phyloP scores from a whole-genome alignment of 2,329 filamentous ascomycete genomes.

The Akanthomyces uredinophilus region DNA sequence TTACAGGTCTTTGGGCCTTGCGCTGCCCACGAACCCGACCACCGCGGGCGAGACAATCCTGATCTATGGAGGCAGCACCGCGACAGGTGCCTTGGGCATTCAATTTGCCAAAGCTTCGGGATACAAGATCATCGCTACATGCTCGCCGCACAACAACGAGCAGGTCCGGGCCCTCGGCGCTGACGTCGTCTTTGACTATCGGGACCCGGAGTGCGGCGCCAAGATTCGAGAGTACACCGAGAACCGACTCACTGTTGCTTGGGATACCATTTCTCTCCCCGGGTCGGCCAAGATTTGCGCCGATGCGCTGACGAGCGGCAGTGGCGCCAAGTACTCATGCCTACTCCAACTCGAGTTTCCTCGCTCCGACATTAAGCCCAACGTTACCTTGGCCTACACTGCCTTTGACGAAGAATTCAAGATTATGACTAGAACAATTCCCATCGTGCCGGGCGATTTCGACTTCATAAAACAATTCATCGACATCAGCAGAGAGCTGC shows the following conservation, averaged over 20 bases:
- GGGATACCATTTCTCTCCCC: slow-evolving; percentile 15
- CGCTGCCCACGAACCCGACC: slow-evolving; percentile 25
- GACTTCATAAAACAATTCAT: too few relatives aligned
- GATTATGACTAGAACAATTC: too few relatives aligned
- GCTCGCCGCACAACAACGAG: slow-evolving; percentile 34
- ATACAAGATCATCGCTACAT: slow-evolving; percentile 32
- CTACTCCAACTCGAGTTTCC: too few relatives aligned
- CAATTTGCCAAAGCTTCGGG: slow-evolving; percentile 35
- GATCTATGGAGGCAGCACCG: slow-evolving; percentile 45
- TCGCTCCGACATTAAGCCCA: too few relatives aligned
- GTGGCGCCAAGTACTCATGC: too few relatives aligned
- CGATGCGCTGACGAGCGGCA: not conserved
- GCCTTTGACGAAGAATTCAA: too few relatives aligned
- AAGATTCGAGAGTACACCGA: slow-evolving; percentile 21
- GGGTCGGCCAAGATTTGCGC: not conserved
- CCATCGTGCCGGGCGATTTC: too few relatives aligned
- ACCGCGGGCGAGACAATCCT: slow-evolving; percentile 22
- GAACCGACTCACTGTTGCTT: slow-evolving; percentile 21
- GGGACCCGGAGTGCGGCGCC: slow-evolving; percentile 18
- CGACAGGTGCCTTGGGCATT: slow-evolving; percentile 47
- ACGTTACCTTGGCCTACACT: too few relatives aligned
- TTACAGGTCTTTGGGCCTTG: slow-evolving; percentile 40
- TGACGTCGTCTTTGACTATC: slow-evolving; percentile 39
- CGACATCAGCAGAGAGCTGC: too few relatives aligned
- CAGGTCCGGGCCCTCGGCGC: slow-evolving; percentile 38